Percentiles rank a stretch among this genome's conserved stretches.
phyloP scores from a whole-genome alignment of 2,329 filamentous ascomycete genomes.

The Purpureocillium takamizusanense region DNA sequence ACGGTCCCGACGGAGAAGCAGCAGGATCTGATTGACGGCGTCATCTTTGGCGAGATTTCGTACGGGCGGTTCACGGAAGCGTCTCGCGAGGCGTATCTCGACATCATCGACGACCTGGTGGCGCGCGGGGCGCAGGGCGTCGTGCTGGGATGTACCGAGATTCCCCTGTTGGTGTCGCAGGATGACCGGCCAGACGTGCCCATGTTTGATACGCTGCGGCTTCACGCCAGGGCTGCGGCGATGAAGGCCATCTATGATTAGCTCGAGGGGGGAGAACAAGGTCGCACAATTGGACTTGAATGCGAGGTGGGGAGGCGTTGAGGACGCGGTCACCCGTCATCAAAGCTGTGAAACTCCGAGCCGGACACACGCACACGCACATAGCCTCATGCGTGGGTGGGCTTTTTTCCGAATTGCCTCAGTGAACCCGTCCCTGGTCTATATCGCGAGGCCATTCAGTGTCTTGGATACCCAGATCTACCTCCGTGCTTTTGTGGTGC shows the following conservation, averaged over 20 bases:
- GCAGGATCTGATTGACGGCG: conserved; percentile 5
- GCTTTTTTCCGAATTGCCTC: no score
- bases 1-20: conserved; percentile 7
- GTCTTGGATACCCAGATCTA: no score
- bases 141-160: conserved; percentile 10
- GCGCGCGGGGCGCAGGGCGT: conserved; percentile 7
- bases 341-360: no score
- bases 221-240: conserved; percentile 8
- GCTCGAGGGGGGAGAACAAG: no score
- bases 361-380: no score
- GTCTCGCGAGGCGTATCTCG: conserved; percentile 3
- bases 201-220: conserved; percentile 8
- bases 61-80: conserved; percentile 3
- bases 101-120: conserved; percentile 6
- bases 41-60: conserved; percentile 6
- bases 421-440: no score
- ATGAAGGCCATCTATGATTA: not conserved
- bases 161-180: conserved; percentile 9
- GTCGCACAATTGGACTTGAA: no score
- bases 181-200: conserved; percentile 5
- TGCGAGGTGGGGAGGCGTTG: no score
- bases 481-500: no score
- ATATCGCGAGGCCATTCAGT: no score
- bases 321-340: no score
- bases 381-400: no score